These are phyloP conservation scores for Vaccinium vitisidaea DNA, from an alignment of 148 eudicot genomes.

Conservation along the genomic window DNA sequence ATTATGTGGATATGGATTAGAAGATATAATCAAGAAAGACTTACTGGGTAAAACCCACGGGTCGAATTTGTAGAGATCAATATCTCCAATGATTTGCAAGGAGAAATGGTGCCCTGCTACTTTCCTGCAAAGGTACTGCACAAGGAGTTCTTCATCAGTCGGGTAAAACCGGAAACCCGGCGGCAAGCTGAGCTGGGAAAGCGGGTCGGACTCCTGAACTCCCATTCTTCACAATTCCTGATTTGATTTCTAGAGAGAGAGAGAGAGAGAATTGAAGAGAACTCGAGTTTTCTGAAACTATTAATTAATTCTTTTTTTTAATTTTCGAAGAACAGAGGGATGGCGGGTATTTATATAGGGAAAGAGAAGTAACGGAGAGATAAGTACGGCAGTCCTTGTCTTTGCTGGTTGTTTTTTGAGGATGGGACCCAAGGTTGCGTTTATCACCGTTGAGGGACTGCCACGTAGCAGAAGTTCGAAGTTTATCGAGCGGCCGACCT, in stretches of 20 bases:
- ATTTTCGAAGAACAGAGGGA: neutral
- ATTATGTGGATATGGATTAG: neutral
- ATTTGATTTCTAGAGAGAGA: neutral
- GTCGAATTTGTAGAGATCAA: slow-evolving; percentile 77
- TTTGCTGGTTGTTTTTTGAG: neutral
- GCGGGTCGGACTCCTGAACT: slow-evolving; percentile 41
- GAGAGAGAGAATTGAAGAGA: neutral
- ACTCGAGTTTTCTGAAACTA: neutral
- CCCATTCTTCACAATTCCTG: slow-evolving; percentile 35
- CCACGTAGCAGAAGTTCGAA: slow-evolving; percentile 21
- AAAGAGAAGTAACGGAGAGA: neutral
- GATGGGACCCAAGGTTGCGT: slow-evolving; percentile 17
- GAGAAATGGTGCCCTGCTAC: slow-evolving; percentile 61
- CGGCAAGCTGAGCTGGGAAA: slow-evolving; percentile 61
- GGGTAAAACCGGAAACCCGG: slow-evolving; percentile 88
- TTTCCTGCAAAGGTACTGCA: slow-evolving; percentile 65
- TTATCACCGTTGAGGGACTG: neutral
- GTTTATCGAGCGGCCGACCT: slow-evolving; percentile 28
- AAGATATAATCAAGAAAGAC: slow-evolving; percentile 3
- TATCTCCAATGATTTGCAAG: slow-evolving; percentile 59
- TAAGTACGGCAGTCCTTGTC: slow-evolving; percentile 39
- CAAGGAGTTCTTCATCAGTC: slow-evolving; percentile 76
- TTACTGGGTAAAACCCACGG: slow-evolving; percentile 81
- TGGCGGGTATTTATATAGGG: slow-evolving; percentile 28
- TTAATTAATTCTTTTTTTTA: neutral